Base-by-base conservation (phyloP, 345 rosid genomes). In the Clausena lansium region DNA sequence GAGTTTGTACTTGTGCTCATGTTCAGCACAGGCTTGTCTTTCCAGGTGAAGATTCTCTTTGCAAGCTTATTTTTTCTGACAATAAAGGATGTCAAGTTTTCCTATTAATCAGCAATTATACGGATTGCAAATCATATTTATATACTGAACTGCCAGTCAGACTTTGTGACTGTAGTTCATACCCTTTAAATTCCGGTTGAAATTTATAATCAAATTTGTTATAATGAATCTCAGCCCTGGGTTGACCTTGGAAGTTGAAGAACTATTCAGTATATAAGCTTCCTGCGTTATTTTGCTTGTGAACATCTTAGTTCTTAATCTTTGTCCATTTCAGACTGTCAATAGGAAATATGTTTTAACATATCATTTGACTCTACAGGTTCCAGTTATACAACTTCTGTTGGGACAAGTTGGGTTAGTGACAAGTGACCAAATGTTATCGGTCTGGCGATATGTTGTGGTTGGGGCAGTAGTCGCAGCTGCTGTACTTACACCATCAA, bases 1-100 rank as follows among this genome's bases (percentile, higher is more conserved):
- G 97, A 92, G 92, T 93, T 96, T 79, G 97, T 96, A 35, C 92
- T 96, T 33, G 96, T 96, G 75, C 98, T 96, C 75, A 91, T 96
- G 98, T 93, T 96, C 93, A 93, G 99, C 89, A 96, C 99, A 4
- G 99, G 98, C 80, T 78, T 95, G 67, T 93, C 98, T 82, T 95
- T 95, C 81, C 99, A 96, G 98, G 98, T 92, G 86, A 82, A 70
- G 61, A 3, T 79, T 67, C 74, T 83, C 70, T 60, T 76, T 20
- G 54, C 39, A 9, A 67, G 47, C 33, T 65, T 19, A 33, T 30
- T 17, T 58, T 22, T 67, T 67, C 35, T 55, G 5, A 30, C 20
- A 15, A 6, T 41, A 6, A 63, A 45, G 77, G 77, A 45, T 72
- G 54, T 8, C 57, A 38, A 11, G 30, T 22, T 19, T 30, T 15